Evolutionary conservation across 2,329 filamentous ascomycete species (phyloP), one percentile per base, ranked within the genome.

Genomic region (Diaporthe vexans): DNA sequence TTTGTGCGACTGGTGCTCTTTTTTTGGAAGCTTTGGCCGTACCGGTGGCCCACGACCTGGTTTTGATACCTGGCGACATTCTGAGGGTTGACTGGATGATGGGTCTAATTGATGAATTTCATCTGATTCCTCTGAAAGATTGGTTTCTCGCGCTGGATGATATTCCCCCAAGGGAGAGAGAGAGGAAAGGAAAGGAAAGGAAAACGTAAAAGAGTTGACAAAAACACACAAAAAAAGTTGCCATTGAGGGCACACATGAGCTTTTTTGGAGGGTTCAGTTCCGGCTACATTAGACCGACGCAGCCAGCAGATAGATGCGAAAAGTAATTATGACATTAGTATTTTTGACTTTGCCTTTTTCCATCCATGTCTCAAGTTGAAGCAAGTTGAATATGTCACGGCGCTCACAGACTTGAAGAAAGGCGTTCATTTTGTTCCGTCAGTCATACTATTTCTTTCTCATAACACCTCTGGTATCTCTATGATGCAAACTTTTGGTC

Each of bases 391-490:
- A 13, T 13, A 40, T 3, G 11, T 40, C 37, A 40, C 8, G 37
- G 11, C 10, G 37, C 13, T 40, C 37, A 40, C 37, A 40, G 11
- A 40, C 37, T 43, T 43, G 3, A 43, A 43, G 40, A 0, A 6
- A 7, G 3, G 3, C 15, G 40, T 5, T 10, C 10, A n/a, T 19
- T 21, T 10, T 63, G 26, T 35, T 6, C 8, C 35, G 19, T 21
- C 13, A 57, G 15, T 26, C 19, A 63, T 54, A 40, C 17, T 57
- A 26, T 56, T 43, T 33, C 15, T 37, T n/a, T 51, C 48, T 48
- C 37, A 33, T 35, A 48, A 33, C 63, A n/a, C 73, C 58, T 72
- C 48, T 75, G 73, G 73, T 75, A 75, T 75, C 73, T 75, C 73
- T 75, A 63, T 67, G 48, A 29, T 63, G 33, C 57, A 59, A 40